Percentiles rank a stretch among this genome's conserved stretches.
Evolutionary conservation across 176 grass and related monocot genomes (phyloP).

Genomic region (Melocanna baccifera): DNA sequence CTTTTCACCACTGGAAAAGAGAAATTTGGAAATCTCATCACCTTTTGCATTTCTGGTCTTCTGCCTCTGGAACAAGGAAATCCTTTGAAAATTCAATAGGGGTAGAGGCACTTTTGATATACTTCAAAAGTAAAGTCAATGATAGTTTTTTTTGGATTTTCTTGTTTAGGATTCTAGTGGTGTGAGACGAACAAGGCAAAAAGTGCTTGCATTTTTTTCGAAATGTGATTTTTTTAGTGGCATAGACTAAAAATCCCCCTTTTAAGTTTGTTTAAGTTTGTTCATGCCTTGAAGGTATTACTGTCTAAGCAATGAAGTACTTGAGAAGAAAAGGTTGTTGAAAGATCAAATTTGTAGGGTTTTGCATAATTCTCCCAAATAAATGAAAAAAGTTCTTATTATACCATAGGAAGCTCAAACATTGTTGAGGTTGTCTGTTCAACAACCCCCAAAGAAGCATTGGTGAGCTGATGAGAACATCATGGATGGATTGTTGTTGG

Average conservation of each 20-base stretch:
- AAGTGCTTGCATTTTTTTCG: neutral
- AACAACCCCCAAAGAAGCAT: neutral
- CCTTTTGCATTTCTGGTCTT: neutral
- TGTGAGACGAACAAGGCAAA: neutral
- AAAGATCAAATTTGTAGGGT: neutral
- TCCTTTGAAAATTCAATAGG: neutral
- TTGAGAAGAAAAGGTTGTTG: neutral
- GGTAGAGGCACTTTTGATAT: neutral
- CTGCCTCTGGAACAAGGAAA: neutral
- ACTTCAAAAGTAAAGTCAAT: neutral
- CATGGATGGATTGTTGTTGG: neutral
- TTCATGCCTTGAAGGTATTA: neutral
- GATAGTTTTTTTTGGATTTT: neutral
- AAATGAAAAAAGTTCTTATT: neutral
- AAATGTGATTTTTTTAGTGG: slow-evolving; percentile 2
- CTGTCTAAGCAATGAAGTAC: neutral
- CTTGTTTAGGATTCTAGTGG: neutral
- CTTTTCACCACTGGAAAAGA: neutral
- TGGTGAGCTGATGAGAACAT: neutral
- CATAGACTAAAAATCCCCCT: neutral
- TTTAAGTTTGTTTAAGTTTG: neutral
- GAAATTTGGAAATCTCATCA: neutral
- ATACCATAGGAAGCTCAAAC: neutral
- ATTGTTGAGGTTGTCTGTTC: neutral
- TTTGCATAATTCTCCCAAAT: neutral